Percentiles rank a stretch among this genome's conserved stretches.
Evolutionary conservation across 2,329 filamentous ascomycete genomes (phyloP).

Genomic region (Periconia digitata): DNA sequence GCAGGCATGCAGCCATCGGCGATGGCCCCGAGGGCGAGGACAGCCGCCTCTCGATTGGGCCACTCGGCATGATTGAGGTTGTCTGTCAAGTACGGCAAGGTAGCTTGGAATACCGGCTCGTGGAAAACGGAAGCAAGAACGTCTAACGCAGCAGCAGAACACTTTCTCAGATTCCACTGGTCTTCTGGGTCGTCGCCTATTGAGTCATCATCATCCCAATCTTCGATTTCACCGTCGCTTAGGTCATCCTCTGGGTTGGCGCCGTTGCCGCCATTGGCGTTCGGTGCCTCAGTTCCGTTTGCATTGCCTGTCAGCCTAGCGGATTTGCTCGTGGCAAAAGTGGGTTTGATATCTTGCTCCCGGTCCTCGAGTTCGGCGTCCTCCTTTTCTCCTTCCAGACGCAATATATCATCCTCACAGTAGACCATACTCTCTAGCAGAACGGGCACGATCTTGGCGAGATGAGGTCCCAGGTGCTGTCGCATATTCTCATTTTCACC

Average conservation of each 20-base stretch:
- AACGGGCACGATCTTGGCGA: slow-evolving; percentile 84
- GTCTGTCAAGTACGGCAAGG: slow-evolving; percentile 86
- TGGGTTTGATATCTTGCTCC: slow-evolving; percentile 86
- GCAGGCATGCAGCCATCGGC: slow-evolving; percentile 91
- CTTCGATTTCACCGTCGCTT: slow-evolving; percentile 86
- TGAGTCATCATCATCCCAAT: slow-evolving; percentile 71
- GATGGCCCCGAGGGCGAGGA: slow-evolving; percentile 90
- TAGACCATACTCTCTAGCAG: slow-evolving; percentile 95
- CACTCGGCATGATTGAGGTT: slow-evolving; percentile 88
- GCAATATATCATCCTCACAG: slow-evolving; percentile 85
- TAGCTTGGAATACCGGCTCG: slow-evolving; percentile 83
- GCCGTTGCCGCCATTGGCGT: slow-evolving; percentile 47
- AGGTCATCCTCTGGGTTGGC: slow-evolving; percentile 60
- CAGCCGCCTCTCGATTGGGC: slow-evolving; percentile 90
- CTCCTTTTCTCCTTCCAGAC: slow-evolving; percentile 74
- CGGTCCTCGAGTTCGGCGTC: slow-evolving; percentile 92
- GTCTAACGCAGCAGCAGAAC: slow-evolving; percentile 92
- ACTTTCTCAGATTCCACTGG: slow-evolving; percentile 93
- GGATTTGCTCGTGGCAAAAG: slow-evolving; percentile 74
- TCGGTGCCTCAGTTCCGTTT: slow-evolving; percentile 42
- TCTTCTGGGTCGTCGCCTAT: slow-evolving; percentile 75
- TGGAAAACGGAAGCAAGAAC: slow-evolving; percentile 91
- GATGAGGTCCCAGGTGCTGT: slow-evolving; percentile 72
- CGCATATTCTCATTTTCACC: slow-evolving; percentile 84
- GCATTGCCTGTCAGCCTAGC: slow-evolving; percentile 60